phyloP scores from a whole-genome alignment of 208 protist species.

The Tritrichomonas musculus region DNA sequence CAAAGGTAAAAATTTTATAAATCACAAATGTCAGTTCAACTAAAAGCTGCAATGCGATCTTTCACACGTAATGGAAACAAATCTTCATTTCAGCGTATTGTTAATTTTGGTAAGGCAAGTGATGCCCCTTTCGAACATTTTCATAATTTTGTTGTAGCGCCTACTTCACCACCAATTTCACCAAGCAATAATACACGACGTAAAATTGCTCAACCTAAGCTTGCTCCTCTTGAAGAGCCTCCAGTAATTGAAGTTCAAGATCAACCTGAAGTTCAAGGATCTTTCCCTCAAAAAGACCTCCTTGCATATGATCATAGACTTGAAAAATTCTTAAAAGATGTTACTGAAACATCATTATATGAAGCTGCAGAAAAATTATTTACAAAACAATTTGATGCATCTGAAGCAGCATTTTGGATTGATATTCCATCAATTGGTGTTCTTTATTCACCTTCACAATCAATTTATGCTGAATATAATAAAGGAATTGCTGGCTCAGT shows the following conservation, averaged over 20 bases:
- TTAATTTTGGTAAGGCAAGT: too few species aligned
- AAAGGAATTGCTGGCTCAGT: not conserved
- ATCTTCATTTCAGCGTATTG: too few species aligned
- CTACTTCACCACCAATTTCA: not conserved
- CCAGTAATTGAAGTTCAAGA: not conserved
- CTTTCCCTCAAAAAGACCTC: too few species aligned
- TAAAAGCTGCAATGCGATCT: too few species aligned
- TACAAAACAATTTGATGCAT: not conserved
- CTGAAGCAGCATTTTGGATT: not conserved
- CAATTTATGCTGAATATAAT: not conserved
- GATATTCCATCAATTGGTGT: not conserved
- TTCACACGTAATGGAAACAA: too few species aligned
- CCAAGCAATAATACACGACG: not conserved
- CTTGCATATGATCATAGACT: too few species aligned
- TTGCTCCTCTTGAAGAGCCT: not conserved
- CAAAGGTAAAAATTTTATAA: too few species aligned
- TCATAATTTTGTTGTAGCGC: conserved; percentile 6
- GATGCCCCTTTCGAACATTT: not conserved
- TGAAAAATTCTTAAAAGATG: too few species aligned
- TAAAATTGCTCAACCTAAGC: not conserved
- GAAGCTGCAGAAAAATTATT: conserved; percentile 27
- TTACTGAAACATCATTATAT: not conserved
- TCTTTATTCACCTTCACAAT: not conserved
- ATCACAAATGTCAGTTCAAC: too few species aligned
- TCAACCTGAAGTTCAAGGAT: not conserved